Conservation (phyloP, 1,284 basidiomycete species). For the Lignosus rhinocerotis region DNA sequence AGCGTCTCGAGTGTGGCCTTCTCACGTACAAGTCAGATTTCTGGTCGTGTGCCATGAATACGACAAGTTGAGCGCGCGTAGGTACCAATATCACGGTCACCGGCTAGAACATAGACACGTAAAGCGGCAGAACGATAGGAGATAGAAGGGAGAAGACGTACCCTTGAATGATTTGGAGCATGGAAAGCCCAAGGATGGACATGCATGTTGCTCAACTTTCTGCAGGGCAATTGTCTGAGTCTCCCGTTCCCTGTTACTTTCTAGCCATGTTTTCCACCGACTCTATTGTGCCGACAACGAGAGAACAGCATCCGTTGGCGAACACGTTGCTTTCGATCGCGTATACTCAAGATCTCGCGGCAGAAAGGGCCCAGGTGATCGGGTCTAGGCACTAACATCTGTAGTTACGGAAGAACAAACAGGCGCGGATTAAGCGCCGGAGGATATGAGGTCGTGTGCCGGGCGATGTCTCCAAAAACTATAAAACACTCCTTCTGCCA, state of each 20-base stretch:
- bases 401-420: neutral
- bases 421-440: slow-evolving; percentile 13
- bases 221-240: too few relatives aligned
- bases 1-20: neutral
- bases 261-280: too few relatives aligned
- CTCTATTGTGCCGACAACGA: neutral
- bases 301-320: neutral
- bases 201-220: too few relatives aligned
- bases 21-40: neutral
- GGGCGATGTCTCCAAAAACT: too few relatives aligned
- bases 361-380: neutral
- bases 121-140: neutral
- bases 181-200: too few relatives aligned
- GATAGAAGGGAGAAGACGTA: neutral
- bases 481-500: neutral
- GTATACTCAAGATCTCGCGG: neutral
- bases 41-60: slow-evolving; percentile 6
- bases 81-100: neutral
- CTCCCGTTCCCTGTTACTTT: too few relatives aligned
- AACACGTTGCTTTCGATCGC: neutral
- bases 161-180: too few relatives aligned
- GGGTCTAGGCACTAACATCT: slow-evolving; percentile 4
- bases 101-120: neutral
- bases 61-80: too few relatives aligned
- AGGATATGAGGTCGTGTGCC: slow-evolving; percentile 4